These are phyloP conservation scores for Sarocladium kiliense DNA, from an alignment of 2,329 filamentous ascomycete genomes.

Conservation along the genomic window DNA sequence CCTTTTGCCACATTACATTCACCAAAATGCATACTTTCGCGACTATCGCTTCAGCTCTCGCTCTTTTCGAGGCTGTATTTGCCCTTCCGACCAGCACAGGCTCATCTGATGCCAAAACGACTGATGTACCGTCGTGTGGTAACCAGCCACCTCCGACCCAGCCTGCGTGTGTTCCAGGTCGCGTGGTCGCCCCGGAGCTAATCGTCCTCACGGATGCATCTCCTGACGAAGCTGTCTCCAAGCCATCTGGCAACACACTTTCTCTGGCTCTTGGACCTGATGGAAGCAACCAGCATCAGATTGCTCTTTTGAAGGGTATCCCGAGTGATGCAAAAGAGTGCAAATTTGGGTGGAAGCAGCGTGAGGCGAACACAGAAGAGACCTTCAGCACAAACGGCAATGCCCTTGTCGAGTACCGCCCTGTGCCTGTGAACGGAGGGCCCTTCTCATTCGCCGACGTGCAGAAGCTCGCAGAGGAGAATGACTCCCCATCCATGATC, in stretches of 20 bases:
- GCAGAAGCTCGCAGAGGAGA: neutral
- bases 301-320: neutral
- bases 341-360: slow-evolving; percentile 3
- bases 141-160: neutral
- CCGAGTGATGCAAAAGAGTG: neutral
- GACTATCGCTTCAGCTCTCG: neutral
- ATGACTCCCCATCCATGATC: slow-evolving; percentile 1
- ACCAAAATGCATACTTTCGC: neutral
- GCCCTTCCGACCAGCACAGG: neutral
- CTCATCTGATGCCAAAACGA: neutral
- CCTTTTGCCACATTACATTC: neutral
- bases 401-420: slow-evolving; percentile 2
- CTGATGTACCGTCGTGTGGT: neutral
- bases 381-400: neutral
- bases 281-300: neutral
- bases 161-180: neutral
- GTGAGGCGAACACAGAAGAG: neutral
- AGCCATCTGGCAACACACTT: neutral
- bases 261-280: neutral
- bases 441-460: neutral
- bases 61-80: neutral
- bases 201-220: neutral
- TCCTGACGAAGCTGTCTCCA: neutral
- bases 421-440: neutral
- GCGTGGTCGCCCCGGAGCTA: neutral